Base-by-base conservation (phyloP, 768 basidiomycete species). In the Rhizopogon vesiculosus region DNA sequence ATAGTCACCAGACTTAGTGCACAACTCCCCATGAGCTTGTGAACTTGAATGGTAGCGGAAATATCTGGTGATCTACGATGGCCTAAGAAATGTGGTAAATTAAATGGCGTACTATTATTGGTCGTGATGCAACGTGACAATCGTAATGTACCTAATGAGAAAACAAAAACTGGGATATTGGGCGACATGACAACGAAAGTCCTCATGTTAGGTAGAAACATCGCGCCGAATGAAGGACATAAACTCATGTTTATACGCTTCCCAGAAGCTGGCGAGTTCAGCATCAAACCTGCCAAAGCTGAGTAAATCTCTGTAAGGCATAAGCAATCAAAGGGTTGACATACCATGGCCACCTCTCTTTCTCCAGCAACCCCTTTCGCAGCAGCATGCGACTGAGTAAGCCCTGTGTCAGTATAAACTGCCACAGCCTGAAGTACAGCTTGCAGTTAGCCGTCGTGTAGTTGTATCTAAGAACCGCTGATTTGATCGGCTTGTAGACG, bases 381-480 rank as follows among this genome's bases (percentile, higher is more conserved):
- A 48, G 13, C 3, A 48, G 31, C 9, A 35, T 19, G 13, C 46
- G 46, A 22, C 46, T 48, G 18, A 48, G 33, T 15, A 48, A 48
- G 13, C 46, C 46, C 19, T 35, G 46, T 48, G 33, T 18, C 31
- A 35, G 8, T 3, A 33, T 33, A 48, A 48, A 33, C 13, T 35
- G 8, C 33, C 46, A 48, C 33, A 48, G 33, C 33, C 19, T 48
- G 46, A 35, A 35, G 46, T 48, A 19, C 13, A 48, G 13, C 46
- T 48, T 35, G 46, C 15, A 35, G 46, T 35, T 48, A 13, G 51
- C 38, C 13, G 43, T 46, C 16, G 51, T 49, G 49, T 55, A 55
- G 35, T 53, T 55, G 40, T 55, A 55, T 38, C 54, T 51, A 33
- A 51, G 53, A 51, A 55, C 31, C 28, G 54, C 25, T 6, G 54